Evolutionary conservation across 2,329 filamentous ascomycete genomes (phyloP).

Genomic region (Nothomitra cinnamomea): DNA sequence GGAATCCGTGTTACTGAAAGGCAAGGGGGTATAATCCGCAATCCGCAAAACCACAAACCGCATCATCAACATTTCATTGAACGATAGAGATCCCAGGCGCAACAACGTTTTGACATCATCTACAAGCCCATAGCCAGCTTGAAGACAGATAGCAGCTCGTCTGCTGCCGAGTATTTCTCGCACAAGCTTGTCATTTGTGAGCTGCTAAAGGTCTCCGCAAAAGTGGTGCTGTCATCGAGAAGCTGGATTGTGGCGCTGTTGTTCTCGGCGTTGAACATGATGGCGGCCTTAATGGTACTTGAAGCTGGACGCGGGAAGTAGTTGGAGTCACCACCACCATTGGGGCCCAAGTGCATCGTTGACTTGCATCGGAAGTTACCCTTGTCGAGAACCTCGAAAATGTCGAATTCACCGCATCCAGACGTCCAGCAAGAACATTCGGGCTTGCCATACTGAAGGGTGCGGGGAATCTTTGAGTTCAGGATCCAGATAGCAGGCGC

Average conservation of each 20-base stretch:
- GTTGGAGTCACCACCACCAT: slow-evolving; percentile 47
- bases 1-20: too few species aligned
- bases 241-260: slow-evolving; percentile 39
- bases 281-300: slow-evolving; percentile 43
- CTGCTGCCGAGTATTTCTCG: background rate
- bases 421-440: slow-evolving; percentile 54
- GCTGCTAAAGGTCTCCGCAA: slow-evolving; percentile 7
- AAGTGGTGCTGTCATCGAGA: slow-evolving; percentile 21
- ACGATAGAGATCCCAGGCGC: background rate
- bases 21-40: too few species aligned
- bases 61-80: background rate
- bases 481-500: slow-evolving; percentile 64
- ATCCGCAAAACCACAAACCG: background rate
- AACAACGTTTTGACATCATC: background rate
- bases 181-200: background rate
- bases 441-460: slow-evolving; percentile 45
- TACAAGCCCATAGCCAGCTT: background rate
- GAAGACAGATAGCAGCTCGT: background rate
- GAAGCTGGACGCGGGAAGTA: slow-evolving; percentile 51
- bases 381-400: slow-evolving; percentile 51
- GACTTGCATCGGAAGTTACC: slow-evolving; percentile 52
- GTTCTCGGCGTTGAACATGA: slow-evolving; percentile 38
- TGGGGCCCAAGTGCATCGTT: slow-evolving; percentile 39
- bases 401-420: slow-evolving; percentile 60
- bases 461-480: slow-evolving; percentile 55